These are phyloP conservation scores for Blepharisma stoltei DNA, from an alignment of 73 alveolate genomes.

Conservation along the genomic window DNA sequence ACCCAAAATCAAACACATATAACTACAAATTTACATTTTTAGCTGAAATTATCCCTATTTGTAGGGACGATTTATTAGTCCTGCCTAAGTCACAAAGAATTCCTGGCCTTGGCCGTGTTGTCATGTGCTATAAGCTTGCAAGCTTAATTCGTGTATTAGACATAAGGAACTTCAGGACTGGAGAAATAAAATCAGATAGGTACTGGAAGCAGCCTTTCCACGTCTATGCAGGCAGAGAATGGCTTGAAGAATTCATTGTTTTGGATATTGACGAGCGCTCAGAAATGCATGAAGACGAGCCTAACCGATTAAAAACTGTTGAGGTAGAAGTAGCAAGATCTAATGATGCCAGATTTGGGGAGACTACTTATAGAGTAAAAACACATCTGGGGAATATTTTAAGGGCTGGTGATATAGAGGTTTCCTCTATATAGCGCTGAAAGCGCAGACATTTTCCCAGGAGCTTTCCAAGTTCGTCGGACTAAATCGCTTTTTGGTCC, in stretches of 20 bases:
- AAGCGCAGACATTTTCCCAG: no score
- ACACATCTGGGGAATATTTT: slow-evolving; percentile 50
- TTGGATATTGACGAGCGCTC: slow-evolving; percentile 42
- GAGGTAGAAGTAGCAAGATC: slow-evolving; percentile 54
- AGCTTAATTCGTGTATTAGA: slow-evolving; percentile 86
- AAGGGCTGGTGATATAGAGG: slow-evolving; percentile 56
- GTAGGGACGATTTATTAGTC: slow-evolving; percentile 94
- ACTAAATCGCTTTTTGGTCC: no score
- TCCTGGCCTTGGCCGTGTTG: slow-evolving; percentile 95
- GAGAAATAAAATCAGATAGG: slow-evolving; percentile 73
- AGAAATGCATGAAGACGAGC: slow-evolving; percentile 32
- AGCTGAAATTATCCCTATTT: slow-evolving; percentile 92
- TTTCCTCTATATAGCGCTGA: no score
- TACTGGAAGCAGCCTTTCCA: slow-evolving; percentile 86
- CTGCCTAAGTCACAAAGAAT: slow-evolving; percentile 67
- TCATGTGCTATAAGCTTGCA: slow-evolving; percentile 88
- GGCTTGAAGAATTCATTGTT: slow-evolving; percentile 49
- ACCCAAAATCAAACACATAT: slow-evolving; percentile 74
- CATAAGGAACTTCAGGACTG: slow-evolving; percentile 79
- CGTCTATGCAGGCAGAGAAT: slow-evolving; percentile 41
- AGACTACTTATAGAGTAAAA: slow-evolving; percentile 20
- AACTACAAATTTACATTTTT: slow-evolving; percentile 83
- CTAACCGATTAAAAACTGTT: no score
- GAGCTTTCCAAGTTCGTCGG: no score
- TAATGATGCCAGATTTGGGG: slow-evolving; percentile 27